Evolutionary conservation across 805 yeast species (phyloP), one percentile per base, ranked within the genome.

Genomic region (Zygotorulaspora sp.): DNA sequence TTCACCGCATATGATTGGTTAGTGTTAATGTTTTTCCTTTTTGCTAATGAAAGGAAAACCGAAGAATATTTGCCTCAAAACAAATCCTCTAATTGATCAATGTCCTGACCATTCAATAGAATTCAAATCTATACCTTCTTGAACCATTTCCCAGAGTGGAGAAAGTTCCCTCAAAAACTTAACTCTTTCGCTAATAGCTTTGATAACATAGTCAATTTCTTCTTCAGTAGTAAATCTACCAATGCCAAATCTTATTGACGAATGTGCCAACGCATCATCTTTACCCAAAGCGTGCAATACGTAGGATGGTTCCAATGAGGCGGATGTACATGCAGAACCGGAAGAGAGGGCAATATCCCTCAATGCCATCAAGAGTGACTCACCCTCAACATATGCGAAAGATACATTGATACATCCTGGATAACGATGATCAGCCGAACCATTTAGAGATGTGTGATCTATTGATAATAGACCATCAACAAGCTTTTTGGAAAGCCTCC

Each of bases 91-190:
- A n/a, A n/a, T n/a, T n/a, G 26, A 21, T 63, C 64, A 92, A 66
- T 92, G 98, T 49, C 96, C 97, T 43, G 96, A 85, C 98, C 98
- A 92, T 68, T 92, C 95, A 55, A 92, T 92, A 22, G 94, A 75
- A 57, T 83, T 76, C 62, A 92, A 71, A 60, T 92, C 98, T 55
- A 92, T 90, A 50, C 98, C 98, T 50, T 92, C 97, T 66, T 92
- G 96, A 41, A 87, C 96, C 97, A 92, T 89, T 69, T 92, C 98
- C 97, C 97, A 92, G 54, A 92, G 71, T 33, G 98, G 98, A 41
- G 92, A 80, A 66, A 92, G 72, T 57, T 88, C 90, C 66, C 98
- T 78, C 60, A 92, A 74, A 66, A 87, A 87, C 47, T 80, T 81
- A 38, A 92, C 97, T 65, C 97, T 78, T 61, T 86, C 89, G 40